A percentile compares a stretch with the other conserved stretches of the same genome.
Evolutionary conservation across 2,329 filamentous ascomycete genomes (phyloP).

Genomic region (Verticillium nubilum): DNA sequence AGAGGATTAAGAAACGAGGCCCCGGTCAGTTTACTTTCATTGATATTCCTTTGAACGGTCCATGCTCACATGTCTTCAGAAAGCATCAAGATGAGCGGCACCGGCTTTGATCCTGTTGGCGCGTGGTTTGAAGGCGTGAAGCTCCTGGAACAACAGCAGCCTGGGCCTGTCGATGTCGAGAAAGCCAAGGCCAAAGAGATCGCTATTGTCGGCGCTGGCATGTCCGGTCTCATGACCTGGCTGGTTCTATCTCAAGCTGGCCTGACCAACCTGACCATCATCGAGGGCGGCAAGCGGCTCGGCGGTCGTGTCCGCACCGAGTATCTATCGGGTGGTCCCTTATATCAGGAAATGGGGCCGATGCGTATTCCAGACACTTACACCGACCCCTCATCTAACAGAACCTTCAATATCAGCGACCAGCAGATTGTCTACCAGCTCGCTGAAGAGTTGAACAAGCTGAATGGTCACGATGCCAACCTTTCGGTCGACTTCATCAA

Average conservation of each 20-base stretch:
- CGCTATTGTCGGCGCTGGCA: conserved; percentile 62
- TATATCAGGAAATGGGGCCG: conserved; percentile 62
- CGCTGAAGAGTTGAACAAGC: conserved; percentile 50
- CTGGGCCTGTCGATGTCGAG: conserved; percentile 45
- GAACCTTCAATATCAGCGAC: conserved; percentile 54
- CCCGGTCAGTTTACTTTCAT: conserved; percentile 1
- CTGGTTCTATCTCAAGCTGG: conserved; percentile 45
- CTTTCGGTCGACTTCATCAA: conserved; percentile 55
- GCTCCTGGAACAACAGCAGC: conserved; percentile 49
- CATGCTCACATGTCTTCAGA: conserved; percentile 15
- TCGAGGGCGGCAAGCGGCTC: conserved; percentile 54
- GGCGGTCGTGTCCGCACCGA: conserved; percentile 60
- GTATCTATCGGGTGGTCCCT: conserved; percentile 53
- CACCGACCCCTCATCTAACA: conserved; percentile 42
- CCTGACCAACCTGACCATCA: conserved; percentile 54
- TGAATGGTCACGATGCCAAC: conserved; percentile 46
- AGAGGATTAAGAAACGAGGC: conserved; percentile 12
- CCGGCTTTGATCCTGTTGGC: conserved; percentile 40
- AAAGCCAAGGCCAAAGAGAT: conserved; percentile 52
- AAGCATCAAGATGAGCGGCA: conserved; percentile 43
- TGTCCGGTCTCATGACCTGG: conserved; percentile 58
- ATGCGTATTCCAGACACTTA: conserved; percentile 58
- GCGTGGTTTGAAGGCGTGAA: conserved; percentile 65
- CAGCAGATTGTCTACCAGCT: conserved; percentile 62
- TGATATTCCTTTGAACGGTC: neutral